Evolutionary conservation across 257 asterid species (phyloP), one percentile per base, ranked within the genome.

Genomic region (Capsicum chinense): DNA sequence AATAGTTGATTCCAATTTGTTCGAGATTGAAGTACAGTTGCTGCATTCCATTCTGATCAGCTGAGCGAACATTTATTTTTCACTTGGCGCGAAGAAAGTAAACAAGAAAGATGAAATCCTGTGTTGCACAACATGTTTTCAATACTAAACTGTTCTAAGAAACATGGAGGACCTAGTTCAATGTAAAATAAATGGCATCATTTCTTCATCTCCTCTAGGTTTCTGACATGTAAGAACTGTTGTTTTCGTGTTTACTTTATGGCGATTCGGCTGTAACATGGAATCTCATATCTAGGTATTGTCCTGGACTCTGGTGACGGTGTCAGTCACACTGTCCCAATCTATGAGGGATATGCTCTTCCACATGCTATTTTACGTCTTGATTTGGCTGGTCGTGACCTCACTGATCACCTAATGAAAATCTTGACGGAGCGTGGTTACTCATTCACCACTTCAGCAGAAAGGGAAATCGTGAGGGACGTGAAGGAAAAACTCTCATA

Each of bases 231-330:
- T 26, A 26, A 26, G 33, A 26, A 26, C 33, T 26, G 33, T 26
- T 26, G 10, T 48, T 48, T 9, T 7, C 54, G 54, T 48, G 54
- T 48, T 48, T 48, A 48, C 10, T 48, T 48, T 48, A 7, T 14
- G 60, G n/a, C 2, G 35, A 60, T n/a, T 60, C 67, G 8, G 67
- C 5, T 60, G 3, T 60, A 9, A 60, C 14, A 13, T 0, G 37
- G 13, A 37, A 37, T 37, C 3, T 68, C 12, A 0, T 15, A 5
- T 15, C 13, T 82, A 88, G 90, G 89, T 82, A 88, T 88, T 37
- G 91, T 88, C 16, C 59, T 88, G 91, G 91, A 88, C 56, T 88
- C 91, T 58, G 89, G 91, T 52, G 91, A 88, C 79, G 91, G 91
- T 85, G 91, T 88, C 6, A 88, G 91, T 39, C 91, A 88, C 64